Evolutionary conservation across 1,284 basidiomycete species (phyloP).

Genomic region (Rhodotorula sp.): DNA sequence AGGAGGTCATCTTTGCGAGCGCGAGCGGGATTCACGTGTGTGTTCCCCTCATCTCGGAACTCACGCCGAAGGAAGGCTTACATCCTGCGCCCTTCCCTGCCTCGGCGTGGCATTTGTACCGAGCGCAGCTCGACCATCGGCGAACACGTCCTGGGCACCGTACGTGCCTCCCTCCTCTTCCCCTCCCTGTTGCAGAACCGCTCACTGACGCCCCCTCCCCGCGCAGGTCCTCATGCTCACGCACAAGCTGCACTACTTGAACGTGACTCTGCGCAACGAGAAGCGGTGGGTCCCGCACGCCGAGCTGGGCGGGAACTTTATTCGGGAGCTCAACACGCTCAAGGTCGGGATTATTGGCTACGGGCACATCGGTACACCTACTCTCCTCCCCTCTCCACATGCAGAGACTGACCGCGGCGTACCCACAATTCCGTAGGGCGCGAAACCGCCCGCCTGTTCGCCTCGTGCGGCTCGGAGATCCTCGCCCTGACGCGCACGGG

Average conservation of each 20-base stretch:
- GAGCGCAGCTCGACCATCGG: conserved; percentile 24
- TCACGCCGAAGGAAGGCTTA: background rate
- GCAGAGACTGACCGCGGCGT: too few species aligned
- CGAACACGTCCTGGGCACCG: conserved; percentile 33
- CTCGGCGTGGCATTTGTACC: background rate
- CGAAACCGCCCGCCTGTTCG: conserved; percentile 29
- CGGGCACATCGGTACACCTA: conserved; percentile 28
- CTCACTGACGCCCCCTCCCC: background rate
- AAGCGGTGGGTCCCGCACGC: conserved; percentile 18
- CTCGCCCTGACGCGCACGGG: conserved; percentile 27
- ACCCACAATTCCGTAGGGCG: background rate
- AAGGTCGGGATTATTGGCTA: conserved; percentile 36
- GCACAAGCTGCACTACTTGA: conserved; percentile 20
- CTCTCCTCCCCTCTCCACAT: background rate
- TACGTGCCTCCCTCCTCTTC: background rate
- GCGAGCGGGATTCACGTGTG: conserved; percentile 34
- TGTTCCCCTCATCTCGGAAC: background rate
- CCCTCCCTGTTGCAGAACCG: too few species aligned
- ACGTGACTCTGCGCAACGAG: conserved; percentile 12
- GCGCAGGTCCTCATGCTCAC: conserved; percentile 21
- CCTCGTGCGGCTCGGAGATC: conserved; percentile 18
- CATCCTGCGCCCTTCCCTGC: too few species aligned
- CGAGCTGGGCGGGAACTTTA: conserved; percentile 29
- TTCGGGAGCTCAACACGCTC: conserved; percentile 22
- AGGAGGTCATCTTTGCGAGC: conserved; percentile 19